Evolutionary conservation across 2,329 filamentous ascomycete genomes (phyloP).

Genomic region (Coniella vitis): DNA sequence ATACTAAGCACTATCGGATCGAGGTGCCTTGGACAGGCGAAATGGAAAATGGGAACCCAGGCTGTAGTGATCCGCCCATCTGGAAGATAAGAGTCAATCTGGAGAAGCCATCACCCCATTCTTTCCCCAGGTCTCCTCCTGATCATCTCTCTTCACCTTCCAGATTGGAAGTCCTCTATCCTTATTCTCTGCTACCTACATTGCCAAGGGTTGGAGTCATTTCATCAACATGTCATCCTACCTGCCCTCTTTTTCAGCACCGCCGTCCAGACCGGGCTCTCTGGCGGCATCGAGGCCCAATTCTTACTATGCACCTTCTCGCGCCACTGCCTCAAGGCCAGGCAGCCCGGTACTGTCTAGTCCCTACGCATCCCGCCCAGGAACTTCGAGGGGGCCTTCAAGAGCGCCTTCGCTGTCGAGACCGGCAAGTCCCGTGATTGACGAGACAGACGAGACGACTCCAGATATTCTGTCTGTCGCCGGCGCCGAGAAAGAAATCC

Average conservation of each 20-base stretch:
- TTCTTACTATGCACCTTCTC: constrained; percentile 6
- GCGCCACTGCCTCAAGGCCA: constrained; percentile 5
- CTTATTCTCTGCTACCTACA: background rate
- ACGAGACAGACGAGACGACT: constrained; percentile 11
- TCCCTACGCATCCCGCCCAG: constrained; percentile 10
- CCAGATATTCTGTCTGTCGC: constrained; percentile 12
- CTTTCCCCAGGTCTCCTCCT: constrained; percentile 8
- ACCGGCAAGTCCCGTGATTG: constrained; percentile 4
- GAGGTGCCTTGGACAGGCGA: constrained; percentile 1
- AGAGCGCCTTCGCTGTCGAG: constrained; percentile 5
- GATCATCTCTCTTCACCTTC: background rate
- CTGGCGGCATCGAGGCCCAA: constrained; percentile 14
- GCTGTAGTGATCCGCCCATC: constrained; percentile 7
- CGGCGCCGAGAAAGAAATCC: constrained; percentile 7
- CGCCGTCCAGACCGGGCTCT: constrained; percentile 13
- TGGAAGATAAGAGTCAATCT: constrained; percentile 9
- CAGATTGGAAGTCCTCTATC: background rate
- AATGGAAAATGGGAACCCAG: constrained; percentile 3
- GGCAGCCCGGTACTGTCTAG: constrained; percentile 6
- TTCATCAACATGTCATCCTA: constrained; percentile 9
- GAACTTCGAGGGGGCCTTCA: constrained; percentile 8
- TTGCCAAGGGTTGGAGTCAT: background rate
- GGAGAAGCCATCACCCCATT: background rate
- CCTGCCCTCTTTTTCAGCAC: constrained; percentile 12
- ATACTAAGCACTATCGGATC: constrained; percentile 3